These are phyloP conservation scores for Hanseniaspora hatyaiensis DNA, from an alignment of 805 yeast genomes.

Conservation along the genomic window DNA sequence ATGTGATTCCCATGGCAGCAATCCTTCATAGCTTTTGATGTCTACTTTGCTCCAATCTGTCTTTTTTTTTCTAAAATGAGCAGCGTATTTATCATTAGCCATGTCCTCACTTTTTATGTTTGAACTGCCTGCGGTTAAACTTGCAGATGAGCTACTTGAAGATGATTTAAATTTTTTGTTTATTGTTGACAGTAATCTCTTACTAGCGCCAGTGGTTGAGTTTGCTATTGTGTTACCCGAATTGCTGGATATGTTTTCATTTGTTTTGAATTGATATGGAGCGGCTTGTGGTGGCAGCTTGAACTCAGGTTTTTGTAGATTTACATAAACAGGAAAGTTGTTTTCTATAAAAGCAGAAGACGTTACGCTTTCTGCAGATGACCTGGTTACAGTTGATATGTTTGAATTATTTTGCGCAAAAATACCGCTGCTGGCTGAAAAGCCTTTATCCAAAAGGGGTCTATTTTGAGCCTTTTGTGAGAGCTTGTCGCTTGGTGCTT, in stretches of 20 bases:
- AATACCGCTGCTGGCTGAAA: neutral
- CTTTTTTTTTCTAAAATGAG: neutral
- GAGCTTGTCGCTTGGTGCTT: no score
- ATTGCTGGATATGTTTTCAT: neutral
- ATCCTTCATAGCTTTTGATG: neutral
- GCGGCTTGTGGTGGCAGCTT: neutral
- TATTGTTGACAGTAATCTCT: neutral
- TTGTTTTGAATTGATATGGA: neutral
- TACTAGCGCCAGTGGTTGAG: neutral
- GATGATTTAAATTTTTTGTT: slow-evolving; percentile 8
- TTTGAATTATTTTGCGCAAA: neutral
- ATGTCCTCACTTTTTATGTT: neutral
- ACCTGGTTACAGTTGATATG: slow-evolving; percentile 1
- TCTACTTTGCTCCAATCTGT: neutral
- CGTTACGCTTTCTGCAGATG: slow-evolving; percentile 12
- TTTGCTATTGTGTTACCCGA: neutral
- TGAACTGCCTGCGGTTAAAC: neutral
- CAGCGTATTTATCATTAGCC: neutral
- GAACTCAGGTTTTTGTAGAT: neutral
- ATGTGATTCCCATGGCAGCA: slow-evolving; percentile 12
- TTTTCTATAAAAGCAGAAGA: slow-evolving; percentile 15
- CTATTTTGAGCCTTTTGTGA: no score
- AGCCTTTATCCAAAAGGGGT: no score
- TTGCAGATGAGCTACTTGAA: neutral
- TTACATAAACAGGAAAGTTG: slow-evolving; percentile 3